Evolutionary conservation across 306 rosid genomes (phyloP), one percentile per base, ranked within the genome.

Genomic region (Hippophae gyantsensis): DNA sequence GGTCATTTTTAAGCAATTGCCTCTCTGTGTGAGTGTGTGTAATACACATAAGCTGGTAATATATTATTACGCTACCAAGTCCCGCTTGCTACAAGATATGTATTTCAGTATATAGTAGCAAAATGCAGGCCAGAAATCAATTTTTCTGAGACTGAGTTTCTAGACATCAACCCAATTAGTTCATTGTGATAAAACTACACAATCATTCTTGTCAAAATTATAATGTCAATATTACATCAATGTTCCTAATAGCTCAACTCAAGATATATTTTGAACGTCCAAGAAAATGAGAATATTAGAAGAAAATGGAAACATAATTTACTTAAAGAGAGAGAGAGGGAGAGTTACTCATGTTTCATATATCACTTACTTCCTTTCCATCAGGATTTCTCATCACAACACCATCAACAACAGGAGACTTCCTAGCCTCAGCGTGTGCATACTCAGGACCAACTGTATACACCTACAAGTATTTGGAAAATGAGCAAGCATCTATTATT

Each of bases 391-490:
- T 88, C 99, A 88, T 86, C 66, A 92, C 99, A 78, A 92, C 99
- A 48, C 99, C 99, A 78, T 92, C 99, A 61, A 92, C 99, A 68
- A 92, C 99, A 23, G 99, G 99, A 77, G 99, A 92, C 76, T 92
- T 92, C 78, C 99, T 86, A 63, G 99, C 99, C 84, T 92, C 99
- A 27, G 99, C 99, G 75, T 92, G 99, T 18, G 99, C 99, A 82
- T 92, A 92, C 80, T 92, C 99, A 53, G 95, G 89, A 57, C 96
- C 99, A 58, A 92, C 99, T 2, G 99, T 92, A 66, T 92, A 92
- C 66, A 92, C 99, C 99, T 92, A 70, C 60, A 77, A 61, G 55
- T 57, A 76, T 67, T 67, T 53, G 52, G 60, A 62, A 68, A 59
- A 73, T 42, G 74, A 61, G 64, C 69, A 45, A 54, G 49, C 55